These are phyloP conservation scores for Melanopsichium pennsylvanicum DNA, from an alignment of 1,284 basidiomycete genomes.

Conservation along the genomic window DNA sequence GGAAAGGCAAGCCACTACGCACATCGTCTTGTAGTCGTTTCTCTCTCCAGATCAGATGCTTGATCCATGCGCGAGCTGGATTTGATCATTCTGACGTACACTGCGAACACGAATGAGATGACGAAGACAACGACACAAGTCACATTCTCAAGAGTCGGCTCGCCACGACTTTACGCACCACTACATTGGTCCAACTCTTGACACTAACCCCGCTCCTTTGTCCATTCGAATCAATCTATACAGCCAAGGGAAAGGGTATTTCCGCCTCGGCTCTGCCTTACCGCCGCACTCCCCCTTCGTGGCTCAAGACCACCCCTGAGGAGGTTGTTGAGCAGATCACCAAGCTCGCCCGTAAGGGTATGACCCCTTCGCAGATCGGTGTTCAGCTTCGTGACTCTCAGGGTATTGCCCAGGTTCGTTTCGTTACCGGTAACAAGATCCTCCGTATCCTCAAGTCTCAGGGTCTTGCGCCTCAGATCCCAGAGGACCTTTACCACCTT, in stretches of 20 bases:
- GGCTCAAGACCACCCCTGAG: slow-evolving; percentile 95
- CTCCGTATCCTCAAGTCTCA: slow-evolving; percentile 96
- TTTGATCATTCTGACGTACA: background rate
- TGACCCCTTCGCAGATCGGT: slow-evolving; percentile 97
- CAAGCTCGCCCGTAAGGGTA: slow-evolving; percentile 97
- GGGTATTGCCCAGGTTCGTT: slow-evolving; percentile 93
- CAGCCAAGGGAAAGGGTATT: slow-evolving; percentile 66
- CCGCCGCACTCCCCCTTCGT: slow-evolving; percentile 90
- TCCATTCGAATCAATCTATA: background rate
- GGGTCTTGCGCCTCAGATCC: slow-evolving; percentile 94
- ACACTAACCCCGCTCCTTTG: slow-evolving; percentile 5
- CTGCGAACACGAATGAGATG: background rate
- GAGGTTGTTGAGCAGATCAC: slow-evolving; percentile 95
- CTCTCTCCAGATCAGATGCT: too few relatives aligned
- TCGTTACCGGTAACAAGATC: slow-evolving; percentile 99
- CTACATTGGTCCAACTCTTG: background rate
- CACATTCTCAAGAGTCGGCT: background rate
- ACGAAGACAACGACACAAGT: background rate
- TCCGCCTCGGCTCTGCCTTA: slow-evolving; percentile 94
- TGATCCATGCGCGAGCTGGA: too few relatives aligned
- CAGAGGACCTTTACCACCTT: slow-evolving; percentile 99
- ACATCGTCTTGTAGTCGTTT: too few relatives aligned
- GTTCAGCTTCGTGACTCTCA: slow-evolving; percentile 97
- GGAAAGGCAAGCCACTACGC: too few relatives aligned
- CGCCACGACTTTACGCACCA: background rate